Conservation (phyloP, 2,329 filamentous ascomycete genomes). For the Didymella pinodella region DNA sequence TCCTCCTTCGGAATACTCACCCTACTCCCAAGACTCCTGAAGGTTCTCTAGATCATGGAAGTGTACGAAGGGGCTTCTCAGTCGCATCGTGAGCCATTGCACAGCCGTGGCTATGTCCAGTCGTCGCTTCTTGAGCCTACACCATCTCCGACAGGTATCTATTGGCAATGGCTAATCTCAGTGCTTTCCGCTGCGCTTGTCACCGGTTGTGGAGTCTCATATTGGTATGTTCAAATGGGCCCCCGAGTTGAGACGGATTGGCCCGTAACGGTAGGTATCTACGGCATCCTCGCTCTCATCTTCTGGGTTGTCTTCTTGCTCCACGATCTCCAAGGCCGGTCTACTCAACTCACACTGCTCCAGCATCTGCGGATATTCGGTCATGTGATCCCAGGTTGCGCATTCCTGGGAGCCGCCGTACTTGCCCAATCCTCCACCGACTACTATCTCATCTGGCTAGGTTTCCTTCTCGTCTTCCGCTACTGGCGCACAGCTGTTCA, state of each 20-base stretch:
- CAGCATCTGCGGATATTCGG: conserved; percentile 18
- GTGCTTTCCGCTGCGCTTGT: background rate
- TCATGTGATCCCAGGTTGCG: conserved; percentile 21
- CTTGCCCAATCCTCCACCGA: conserved; percentile 13
- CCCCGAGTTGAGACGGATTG: background rate
- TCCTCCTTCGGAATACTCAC: background rate
- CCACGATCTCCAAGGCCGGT: conserved; percentile 3
- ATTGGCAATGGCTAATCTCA: background rate
- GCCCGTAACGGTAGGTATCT: background rate
- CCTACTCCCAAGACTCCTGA: background rate
- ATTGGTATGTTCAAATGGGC: background rate
- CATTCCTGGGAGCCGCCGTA: conserved; percentile 16
- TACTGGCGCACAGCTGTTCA: conserved; percentile 32
- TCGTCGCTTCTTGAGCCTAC: background rate
- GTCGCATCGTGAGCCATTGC: background rate
- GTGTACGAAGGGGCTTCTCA: too few species aligned
- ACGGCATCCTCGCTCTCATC: background rate
- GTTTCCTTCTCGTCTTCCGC: conserved; percentile 26
- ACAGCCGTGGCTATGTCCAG: background rate
- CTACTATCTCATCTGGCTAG: conserved; percentile 22
- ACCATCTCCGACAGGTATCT: background rate
- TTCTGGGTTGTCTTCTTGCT: conserved; percentile 22
- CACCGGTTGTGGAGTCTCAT: background rate
- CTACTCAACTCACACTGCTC: background rate
- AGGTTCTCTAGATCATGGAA: background rate